Evolutionary conservation across 352 stramenopile species (phyloP).

Genomic region (Pythium rishiriense): DNA sequence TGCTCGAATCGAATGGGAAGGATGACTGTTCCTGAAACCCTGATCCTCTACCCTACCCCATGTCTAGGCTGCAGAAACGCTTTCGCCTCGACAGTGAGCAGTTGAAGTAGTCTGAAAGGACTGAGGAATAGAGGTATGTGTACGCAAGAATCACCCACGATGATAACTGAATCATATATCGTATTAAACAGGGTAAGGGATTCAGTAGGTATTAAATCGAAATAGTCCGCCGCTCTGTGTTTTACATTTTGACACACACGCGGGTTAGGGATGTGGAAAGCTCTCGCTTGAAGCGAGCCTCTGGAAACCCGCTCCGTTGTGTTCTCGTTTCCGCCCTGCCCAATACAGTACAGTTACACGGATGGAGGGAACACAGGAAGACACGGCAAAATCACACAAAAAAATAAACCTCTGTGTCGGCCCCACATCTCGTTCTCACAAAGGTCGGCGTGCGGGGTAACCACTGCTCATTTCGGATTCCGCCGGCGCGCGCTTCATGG

Average conservation of each 20-base stretch:
- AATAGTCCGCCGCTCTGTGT: constrained; percentile 5
- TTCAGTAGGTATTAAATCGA: constrained; percentile 2
- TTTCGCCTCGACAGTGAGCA: too few relatives aligned
- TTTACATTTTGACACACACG: constrained; percentile 10
- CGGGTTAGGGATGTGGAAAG: neutral
- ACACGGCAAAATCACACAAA: neutral
- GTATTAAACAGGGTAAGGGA: neutral
- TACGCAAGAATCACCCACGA: too few relatives aligned
- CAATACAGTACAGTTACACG: neutral
- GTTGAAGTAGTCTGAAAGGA: too few relatives aligned
- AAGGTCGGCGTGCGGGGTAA: neutral
- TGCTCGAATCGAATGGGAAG: too few relatives aligned
- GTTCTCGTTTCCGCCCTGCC: neutral
- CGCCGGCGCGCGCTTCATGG: neutral
- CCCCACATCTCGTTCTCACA: too few relatives aligned
- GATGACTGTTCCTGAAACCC: too few relatives aligned
- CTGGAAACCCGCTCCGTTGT: too few relatives aligned
- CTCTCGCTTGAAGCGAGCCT: too few relatives aligned
- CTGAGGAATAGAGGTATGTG: too few relatives aligned
- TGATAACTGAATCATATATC: constrained; percentile 36
- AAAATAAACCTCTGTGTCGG: neutral
- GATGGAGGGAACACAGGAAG: too few relatives aligned
- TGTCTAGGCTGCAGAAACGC: too few relatives aligned
- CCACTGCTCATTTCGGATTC: neutral
- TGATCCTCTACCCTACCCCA: too few relatives aligned